Base-by-base conservation (phyloP, 2,329 filamentous ascomycete species). In the Penicillium frequentans region DNA sequence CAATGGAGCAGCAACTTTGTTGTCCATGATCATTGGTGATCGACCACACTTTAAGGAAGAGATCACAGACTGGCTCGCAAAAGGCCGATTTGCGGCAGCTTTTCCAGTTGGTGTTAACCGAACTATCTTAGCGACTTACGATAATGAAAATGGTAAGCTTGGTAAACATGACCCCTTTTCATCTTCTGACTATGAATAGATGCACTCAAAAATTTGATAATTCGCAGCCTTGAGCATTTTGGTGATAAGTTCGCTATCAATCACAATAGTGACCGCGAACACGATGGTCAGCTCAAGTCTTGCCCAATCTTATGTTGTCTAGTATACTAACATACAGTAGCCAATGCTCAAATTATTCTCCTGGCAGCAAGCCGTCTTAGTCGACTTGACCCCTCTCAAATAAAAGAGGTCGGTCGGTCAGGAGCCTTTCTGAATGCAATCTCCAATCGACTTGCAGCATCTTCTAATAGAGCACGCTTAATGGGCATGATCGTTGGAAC, bases 401-500 rank as follows among this genome's bases (percentile, higher is more conserved):
- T 97, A 1, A 82, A 83, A 3, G 81, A 89, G 58, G 78, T 92
- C 31, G 82, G 90, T 52, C 86, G 89, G 52, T 91, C 91, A 1
- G 84, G 87, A 19, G 70, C 82, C 1, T 96, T 96, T 68, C 80
- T 96, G 49, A 87, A 84, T 60, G 84, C 88, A 7, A 86, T 97
- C 33, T 97, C 95, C 1, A 96, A 96, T 70, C 85, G 93, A 24
- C 84, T 99, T 7, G 86, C 86, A 13, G 84, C 91, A 16, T 88
- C 91, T 4, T 92, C 95, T 42, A 79, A 80, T 7, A 84, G 87
- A 62, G 87, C 90, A 16, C 85, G 92, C 19, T 90, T 96, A 64
- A 81, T 99, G 0, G 95, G 95, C 0, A 96, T 99, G 86, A 81
- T 90, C 2, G 86, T 96, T 31, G 95, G 91, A 5, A 91, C 91